Conservation (phyloP, 345 rosid species). For the Crucihimalaya himalaica region DNA sequence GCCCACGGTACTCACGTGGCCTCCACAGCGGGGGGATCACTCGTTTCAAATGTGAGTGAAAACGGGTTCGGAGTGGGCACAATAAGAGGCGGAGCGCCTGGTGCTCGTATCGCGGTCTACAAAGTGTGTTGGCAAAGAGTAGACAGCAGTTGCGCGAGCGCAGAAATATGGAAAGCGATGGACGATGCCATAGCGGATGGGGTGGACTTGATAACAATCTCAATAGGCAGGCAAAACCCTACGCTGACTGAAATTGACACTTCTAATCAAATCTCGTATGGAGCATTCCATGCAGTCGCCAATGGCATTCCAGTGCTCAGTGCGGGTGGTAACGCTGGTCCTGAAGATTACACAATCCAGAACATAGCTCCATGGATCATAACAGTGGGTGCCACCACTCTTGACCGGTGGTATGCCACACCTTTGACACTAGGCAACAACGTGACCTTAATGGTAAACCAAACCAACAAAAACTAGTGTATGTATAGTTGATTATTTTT, state of each 20-base stretch:
- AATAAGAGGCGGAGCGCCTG: constrained; percentile 53
- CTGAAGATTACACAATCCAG: constrained; percentile 37
- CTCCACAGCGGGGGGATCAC: constrained; percentile 51
- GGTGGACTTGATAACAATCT: constrained; percentile 37
- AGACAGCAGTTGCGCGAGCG: constrained; percentile 26
- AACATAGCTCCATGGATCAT: constrained; percentile 59
- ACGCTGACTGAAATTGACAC: constrained; percentile 32
- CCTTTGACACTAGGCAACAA: constrained; percentile 48
- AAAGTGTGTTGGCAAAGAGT: constrained; percentile 50
- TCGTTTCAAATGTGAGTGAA: constrained; percentile 42
- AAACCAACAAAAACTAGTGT: neutral
- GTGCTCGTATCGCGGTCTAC: constrained; percentile 52
- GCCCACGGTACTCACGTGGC: constrained; percentile 68
- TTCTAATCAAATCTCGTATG: constrained; percentile 42
- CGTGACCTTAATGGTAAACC: constrained; percentile 27
- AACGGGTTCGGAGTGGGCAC: constrained; percentile 47
- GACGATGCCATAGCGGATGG: constrained; percentile 56
- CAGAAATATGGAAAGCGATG: constrained; percentile 53
- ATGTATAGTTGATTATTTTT: neutral
- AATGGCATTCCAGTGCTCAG: constrained; percentile 49
- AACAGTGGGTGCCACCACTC: constrained; percentile 54
- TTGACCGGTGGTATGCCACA: constrained; percentile 52
- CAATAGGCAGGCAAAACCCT: constrained; percentile 37
- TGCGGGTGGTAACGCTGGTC: constrained; percentile 51
- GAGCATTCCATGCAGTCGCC: constrained; percentile 57